Conservation (phyloP, 2,329 filamentous ascomycete genomes). For the Talaromyces verruculosus region DNA sequence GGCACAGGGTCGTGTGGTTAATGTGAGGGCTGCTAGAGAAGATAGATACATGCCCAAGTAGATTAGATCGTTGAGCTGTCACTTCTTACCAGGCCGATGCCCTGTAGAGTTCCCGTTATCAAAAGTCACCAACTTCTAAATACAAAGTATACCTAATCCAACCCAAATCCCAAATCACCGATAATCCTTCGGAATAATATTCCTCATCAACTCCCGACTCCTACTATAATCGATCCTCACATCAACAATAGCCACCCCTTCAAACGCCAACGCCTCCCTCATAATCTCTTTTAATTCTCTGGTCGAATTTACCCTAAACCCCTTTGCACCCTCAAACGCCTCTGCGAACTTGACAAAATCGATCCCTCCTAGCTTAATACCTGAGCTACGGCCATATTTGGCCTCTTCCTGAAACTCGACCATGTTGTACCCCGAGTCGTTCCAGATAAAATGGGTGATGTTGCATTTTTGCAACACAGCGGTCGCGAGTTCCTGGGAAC, state of each 20-base stretch:
- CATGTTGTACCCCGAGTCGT: conserved; percentile 21
- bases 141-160: background rate
- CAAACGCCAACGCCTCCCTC: conserved; percentile 13
- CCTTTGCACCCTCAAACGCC: conserved; percentile 18
- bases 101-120: background rate
- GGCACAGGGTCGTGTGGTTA: background rate
- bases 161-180: background rate
- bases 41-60: background rate
- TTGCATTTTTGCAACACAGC: conserved; percentile 20
- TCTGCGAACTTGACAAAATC: conserved; percentile 21
- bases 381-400: conserved; percentile 21
- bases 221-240: conserved; percentile 21
- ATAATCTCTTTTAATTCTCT: conserved; percentile 17
- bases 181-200: conserved; percentile 22
- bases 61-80: background rate
- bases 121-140: background rate
- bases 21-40: background rate
- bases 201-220: conserved; percentile 20
- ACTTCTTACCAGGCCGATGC: too few relatives aligned
- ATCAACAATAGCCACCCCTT: conserved; percentile 20
- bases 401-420: conserved; percentile 22
- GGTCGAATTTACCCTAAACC: conserved; percentile 7
- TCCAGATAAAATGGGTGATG: conserved; percentile 22
- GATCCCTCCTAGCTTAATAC: conserved; percentile 17
- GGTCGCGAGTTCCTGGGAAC: conserved; percentile 17